A percentile compares a stretch with the other conserved stretches of the same genome.
phyloP scores from a whole-genome alignment of 306 rosid genomes.

The Cucurbita maxima region DNA sequence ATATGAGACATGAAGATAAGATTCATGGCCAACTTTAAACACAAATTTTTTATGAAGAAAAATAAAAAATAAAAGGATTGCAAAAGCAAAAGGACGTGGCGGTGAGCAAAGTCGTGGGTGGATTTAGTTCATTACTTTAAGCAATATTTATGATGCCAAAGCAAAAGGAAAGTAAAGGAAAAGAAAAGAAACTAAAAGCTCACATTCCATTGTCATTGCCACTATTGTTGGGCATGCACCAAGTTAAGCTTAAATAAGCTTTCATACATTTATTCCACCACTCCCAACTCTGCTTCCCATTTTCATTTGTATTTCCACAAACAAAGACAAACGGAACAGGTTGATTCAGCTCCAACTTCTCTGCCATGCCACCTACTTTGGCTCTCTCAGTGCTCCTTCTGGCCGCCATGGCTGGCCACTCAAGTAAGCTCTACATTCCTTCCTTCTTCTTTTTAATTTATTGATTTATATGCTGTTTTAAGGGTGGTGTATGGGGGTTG shows the following conservation, averaged over 20 bases:
- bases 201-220: background rate
- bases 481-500: too few relatives aligned
- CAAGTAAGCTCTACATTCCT: slow-evolving; percentile 32
- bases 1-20: background rate
- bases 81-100: background rate
- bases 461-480: too few relatives aligned
- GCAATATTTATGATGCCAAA: background rate
- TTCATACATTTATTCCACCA: background rate
- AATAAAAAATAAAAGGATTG: background rate
- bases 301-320: background rate
- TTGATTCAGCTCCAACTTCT: background rate
- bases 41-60: background rate
- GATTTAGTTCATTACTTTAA: background rate
- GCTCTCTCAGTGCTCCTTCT: slow-evolving; percentile 36
- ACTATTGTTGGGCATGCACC: background rate
- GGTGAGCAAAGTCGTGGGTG: background rate
- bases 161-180: background rate
- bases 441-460: background rate
- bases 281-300: background rate
- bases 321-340: background rate
- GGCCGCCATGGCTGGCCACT: slow-evolving; percentile 27
- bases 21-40: background rate
- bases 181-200: background rate
- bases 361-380: slow-evolving; percentile 31
- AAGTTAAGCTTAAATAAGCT: background rate